Evolutionary conservation across 176 grass and related monocot genomes (phyloP).

Genomic region (Triticum urartu): DNA sequence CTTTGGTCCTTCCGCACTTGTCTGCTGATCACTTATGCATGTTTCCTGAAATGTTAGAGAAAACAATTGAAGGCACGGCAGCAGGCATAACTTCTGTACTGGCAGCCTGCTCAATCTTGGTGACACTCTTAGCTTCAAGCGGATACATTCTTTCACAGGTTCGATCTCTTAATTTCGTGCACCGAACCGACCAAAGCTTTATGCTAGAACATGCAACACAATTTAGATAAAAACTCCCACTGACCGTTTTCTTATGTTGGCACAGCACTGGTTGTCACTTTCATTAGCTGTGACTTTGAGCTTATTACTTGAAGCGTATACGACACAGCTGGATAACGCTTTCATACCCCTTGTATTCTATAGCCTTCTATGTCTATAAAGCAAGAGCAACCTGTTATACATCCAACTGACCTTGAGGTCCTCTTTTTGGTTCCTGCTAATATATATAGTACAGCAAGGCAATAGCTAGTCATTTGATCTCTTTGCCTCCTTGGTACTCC

Average conservation of each 20-base stretch:
- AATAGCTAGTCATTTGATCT: slow-evolving; percentile 6
- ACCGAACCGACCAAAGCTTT: not conserved
- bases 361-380: slow-evolving; percentile 82
- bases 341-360: slow-evolving; percentile 94
- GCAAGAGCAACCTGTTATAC: slow-evolving; percentile 17
- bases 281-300: slow-evolving; percentile 75
- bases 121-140: slow-evolving; percentile 80
- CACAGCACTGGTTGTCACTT: slow-evolving; percentile 90
- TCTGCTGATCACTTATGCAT: not conserved
- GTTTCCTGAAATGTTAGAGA: slow-evolving; percentile 43
- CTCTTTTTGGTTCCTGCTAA: slow-evolving; percentile 25
- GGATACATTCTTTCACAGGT: slow-evolving; percentile 96
- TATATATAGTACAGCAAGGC: slow-evolving; percentile 1
- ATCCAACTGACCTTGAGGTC: slow-evolving; percentile 32
- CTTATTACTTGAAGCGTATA: slow-evolving; percentile 81
- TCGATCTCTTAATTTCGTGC: not conserved
- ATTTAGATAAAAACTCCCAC: no score
- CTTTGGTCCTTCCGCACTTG: not conserved
- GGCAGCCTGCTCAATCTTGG: slow-evolving; percentile 69
- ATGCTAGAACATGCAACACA: not conserved
- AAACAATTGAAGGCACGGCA: slow-evolving; percentile 96
- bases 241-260: not conserved
- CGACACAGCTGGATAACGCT: slow-evolving; percentile 88
- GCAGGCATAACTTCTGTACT: slow-evolving; percentile 93
- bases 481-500: not conserved